phyloP scores from a whole-genome alignment of 1,284 basidiomycete genomes.

The Exobasidium cylindrosporum region DNA sequence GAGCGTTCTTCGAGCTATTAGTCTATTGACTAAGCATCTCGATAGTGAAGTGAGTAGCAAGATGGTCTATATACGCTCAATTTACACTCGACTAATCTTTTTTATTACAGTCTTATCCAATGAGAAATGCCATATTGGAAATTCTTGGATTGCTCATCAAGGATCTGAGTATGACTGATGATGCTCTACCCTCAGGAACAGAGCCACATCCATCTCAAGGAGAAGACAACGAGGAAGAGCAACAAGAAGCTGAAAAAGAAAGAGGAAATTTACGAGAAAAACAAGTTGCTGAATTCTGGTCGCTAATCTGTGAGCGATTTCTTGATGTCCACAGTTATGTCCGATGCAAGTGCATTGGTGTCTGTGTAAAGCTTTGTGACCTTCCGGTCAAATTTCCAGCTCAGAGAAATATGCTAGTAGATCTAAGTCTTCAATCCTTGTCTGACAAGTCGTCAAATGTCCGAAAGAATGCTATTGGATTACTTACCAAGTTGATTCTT shows the following conservation, averaged over 20 bases:
- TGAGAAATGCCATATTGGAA: conserved; percentile 65
- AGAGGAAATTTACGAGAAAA: conserved; percentile 65
- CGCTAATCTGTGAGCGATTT: conserved; percentile 77
- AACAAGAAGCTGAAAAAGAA: conserved; percentile 8
- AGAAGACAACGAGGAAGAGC: conserved; percentile 23
- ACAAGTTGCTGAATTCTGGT: conserved; percentile 78
- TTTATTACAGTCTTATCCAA: conserved; percentile 73
- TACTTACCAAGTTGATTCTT: conserved; percentile 73
- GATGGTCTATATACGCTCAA: not conserved
- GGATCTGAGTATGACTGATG: conserved; percentile 56
- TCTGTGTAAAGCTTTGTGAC: conserved; percentile 69
- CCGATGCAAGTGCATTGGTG: conserved; percentile 77
- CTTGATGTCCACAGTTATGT: conserved; percentile 89
- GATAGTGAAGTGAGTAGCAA: conserved; percentile 69
- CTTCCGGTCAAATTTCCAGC: conserved; percentile 81
- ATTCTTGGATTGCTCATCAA: conserved; percentile 53
- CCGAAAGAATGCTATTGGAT: conserved; percentile 75
- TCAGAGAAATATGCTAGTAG: conserved; percentile 73
- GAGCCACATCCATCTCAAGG: not conserved
- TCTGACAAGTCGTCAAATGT: conserved; percentile 88
- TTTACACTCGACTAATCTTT: conserved; percentile 13
- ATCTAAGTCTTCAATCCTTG: conserved; percentile 72
- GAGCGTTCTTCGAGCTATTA: conserved; percentile 85
- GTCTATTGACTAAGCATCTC: conserved; percentile 75
- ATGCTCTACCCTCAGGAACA: conserved; percentile 19